Conservation (phyloP, 495 filamentous ascomycete species). For the Aspergillus panamensis region DNA sequence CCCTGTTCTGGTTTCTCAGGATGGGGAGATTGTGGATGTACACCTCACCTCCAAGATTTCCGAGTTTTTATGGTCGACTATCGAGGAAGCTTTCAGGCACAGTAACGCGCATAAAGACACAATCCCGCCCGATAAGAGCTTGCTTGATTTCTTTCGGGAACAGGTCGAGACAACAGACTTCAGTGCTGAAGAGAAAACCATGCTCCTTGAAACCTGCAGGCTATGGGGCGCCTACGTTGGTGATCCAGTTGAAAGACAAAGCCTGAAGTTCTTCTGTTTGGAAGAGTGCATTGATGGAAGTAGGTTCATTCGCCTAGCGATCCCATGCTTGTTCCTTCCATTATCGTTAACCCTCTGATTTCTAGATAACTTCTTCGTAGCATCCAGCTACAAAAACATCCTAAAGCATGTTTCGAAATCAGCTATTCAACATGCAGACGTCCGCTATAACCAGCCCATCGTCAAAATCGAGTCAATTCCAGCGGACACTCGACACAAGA, state of each 20-base stretch:
- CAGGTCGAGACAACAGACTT: slow-evolving; percentile 56
- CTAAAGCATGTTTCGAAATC: slow-evolving; percentile 62
- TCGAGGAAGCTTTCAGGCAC: slow-evolving; percentile 74
- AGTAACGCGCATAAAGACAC: slow-evolving; percentile 62
- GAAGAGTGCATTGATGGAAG: slow-evolving; percentile 92
- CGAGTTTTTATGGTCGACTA: slow-evolving; percentile 71
- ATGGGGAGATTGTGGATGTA: slow-evolving; percentile 56
- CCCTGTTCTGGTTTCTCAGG: slow-evolving; percentile 57
- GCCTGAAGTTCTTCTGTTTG: slow-evolving; percentile 89
- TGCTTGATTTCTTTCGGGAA: slow-evolving; percentile 73
- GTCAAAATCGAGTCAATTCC: slow-evolving; percentile 42
- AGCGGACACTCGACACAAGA: slow-evolving; percentile 25
- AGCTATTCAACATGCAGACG: slow-evolving; percentile 57
- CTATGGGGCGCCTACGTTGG: slow-evolving; percentile 91
- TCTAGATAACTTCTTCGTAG: slow-evolving; percentile 82
- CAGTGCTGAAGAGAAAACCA: slow-evolving; percentile 46
- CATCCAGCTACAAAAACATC: slow-evolving; percentile 79
- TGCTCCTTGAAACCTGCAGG: slow-evolving; percentile 60
- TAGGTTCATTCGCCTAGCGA: slow-evolving; percentile 34
- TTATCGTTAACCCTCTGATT: slow-evolving; percentile 1
- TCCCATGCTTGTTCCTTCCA: neutral
- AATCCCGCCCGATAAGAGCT: slow-evolving; percentile 64
- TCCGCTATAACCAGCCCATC: slow-evolving; percentile 57
- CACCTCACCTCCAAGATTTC: slow-evolving; percentile 51
- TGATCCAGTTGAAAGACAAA: slow-evolving; percentile 70